Conservation (phyloP, 2,329 filamentous ascomycete species). For the Podosphaera xanthii region DNA sequence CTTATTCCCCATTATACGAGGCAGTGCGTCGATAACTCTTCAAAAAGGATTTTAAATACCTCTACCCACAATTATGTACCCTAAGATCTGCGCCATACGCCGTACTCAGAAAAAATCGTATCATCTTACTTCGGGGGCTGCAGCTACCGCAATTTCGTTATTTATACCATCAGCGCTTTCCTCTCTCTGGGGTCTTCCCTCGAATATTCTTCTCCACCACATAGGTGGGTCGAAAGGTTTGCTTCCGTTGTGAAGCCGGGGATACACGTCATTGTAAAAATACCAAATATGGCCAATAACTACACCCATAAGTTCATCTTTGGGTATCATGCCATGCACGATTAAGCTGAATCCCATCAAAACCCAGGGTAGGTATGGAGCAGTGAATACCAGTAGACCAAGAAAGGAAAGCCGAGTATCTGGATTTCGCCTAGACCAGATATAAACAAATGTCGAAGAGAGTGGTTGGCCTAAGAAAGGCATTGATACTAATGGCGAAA, state of each 20-base stretch:
- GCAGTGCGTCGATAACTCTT: background rate
- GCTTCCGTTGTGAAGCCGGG: constrained; percentile 64
- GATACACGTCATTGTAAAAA: constrained; percentile 94
- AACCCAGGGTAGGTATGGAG: constrained; percentile 90
- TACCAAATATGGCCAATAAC: constrained; percentile 94
- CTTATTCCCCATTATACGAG: background rate
- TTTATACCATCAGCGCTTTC: constrained; percentile 32
- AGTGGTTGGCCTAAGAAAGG: constrained; percentile 86
- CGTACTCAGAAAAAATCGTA: background rate
- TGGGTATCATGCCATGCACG: constrained; percentile 74
- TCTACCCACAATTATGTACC: constrained; percentile 1
- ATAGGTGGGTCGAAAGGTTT: constrained; percentile 69
- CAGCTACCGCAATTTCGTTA: constrained; percentile 38
- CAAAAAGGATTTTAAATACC: background rate
- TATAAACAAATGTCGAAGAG: constrained; percentile 85
- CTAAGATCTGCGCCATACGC: constrained; percentile 3
- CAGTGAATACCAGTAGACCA: constrained; percentile 73
- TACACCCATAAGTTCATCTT: constrained; percentile 90
- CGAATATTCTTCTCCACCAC: constrained; percentile 80
- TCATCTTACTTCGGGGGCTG: constrained; percentile 16
- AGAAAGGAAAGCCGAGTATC: constrained; percentile 77
- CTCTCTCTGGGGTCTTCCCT: constrained; percentile 26
- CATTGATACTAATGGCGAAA: constrained; percentile 76
- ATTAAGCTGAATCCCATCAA: constrained; percentile 78
- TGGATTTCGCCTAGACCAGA: constrained; percentile 89